Evolutionary conservation across 78 protist species (phyloP).

Genomic region (Carpediemonas membranifera): DNA sequence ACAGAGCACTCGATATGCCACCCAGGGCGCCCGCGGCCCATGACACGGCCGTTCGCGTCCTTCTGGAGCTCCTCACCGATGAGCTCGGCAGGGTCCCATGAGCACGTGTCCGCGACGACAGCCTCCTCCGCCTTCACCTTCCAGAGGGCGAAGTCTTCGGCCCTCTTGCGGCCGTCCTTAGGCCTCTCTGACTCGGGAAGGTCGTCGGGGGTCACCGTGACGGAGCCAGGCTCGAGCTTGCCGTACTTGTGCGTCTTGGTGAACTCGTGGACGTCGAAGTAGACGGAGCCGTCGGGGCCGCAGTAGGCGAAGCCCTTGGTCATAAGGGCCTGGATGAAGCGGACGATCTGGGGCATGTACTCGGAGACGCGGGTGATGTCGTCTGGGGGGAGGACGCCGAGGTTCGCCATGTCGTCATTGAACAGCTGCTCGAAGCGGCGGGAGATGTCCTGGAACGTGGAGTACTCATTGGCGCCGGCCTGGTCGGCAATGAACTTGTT

Average conservation of each 20-base stretch:
- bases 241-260: constrained; percentile 8
- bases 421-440: constrained; percentile 58
- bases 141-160: constrained; percentile 64
- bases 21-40: constrained; percentile 90
- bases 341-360: constrained; percentile 76
- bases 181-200: neutral
- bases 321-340: constrained; percentile 48
- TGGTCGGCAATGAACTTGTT: constrained; percentile 8
- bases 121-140: constrained; percentile 49
- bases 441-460: constrained; percentile 13
- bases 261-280: constrained; percentile 24
- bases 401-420: constrained; percentile 68
- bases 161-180: too few relatives aligned
- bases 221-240: constrained; percentile 9
- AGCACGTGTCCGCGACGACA: constrained; percentile 47
- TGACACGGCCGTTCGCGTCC: neutral
- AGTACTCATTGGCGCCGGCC: neutral
- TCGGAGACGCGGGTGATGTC: constrained; percentile 79
- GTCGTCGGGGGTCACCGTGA: neutral
- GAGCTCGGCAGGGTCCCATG: too few relatives aligned
- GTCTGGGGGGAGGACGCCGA: constrained; percentile 29
- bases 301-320: constrained; percentile 40
- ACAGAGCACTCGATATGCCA: constrained; percentile 99
- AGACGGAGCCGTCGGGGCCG: constrained; percentile 2
- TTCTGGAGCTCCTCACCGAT: too few relatives aligned